A percentile compares a stretch with the other conserved stretches of the same genome.
Conservation (phyloP, 75 land plant species). For the Azolla pinnata region DNA sequence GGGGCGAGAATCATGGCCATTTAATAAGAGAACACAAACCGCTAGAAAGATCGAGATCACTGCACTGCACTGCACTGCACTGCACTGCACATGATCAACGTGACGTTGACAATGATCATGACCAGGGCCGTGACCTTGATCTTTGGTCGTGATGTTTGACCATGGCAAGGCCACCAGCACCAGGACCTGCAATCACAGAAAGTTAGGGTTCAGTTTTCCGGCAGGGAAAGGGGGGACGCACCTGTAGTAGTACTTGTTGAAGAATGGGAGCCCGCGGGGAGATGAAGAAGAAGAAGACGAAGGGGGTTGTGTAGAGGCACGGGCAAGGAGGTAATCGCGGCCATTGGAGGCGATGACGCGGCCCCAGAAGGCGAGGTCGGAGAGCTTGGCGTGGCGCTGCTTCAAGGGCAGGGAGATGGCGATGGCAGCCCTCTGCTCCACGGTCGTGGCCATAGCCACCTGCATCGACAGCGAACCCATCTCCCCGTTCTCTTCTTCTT, state of each 20-base stretch:
- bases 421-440: not conserved
- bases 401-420: constrained; percentile 17
- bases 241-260: constrained; percentile 31
- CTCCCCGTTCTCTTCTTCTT: too few relatives aligned
- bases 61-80: too few relatives aligned
- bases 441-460: not conserved
- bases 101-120: too few relatives aligned
- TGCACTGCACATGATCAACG: too few relatives aligned
- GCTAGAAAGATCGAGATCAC: too few relatives aligned
- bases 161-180: not conserved
- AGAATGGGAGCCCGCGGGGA: constrained; percentile 7
- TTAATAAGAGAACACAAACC: too few relatives aligned
- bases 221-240: constrained; percentile 5
- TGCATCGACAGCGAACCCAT: not conserved
- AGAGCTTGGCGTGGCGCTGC: constrained; percentile 28
- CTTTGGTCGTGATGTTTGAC: too few relatives aligned
- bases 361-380: constrained; percentile 28
- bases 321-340: constrained; percentile 29
- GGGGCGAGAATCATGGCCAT: too few relatives aligned
- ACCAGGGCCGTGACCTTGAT: too few relatives aligned
- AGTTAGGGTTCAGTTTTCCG: too few relatives aligned
- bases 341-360: constrained; percentile 24
- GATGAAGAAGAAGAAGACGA: too few relatives aligned
- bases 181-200: not conserved
- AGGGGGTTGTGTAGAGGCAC: too few relatives aligned